Base-by-base conservation (phyloP, 345 rosid genomes). In the Citrus hindsii region DNA sequence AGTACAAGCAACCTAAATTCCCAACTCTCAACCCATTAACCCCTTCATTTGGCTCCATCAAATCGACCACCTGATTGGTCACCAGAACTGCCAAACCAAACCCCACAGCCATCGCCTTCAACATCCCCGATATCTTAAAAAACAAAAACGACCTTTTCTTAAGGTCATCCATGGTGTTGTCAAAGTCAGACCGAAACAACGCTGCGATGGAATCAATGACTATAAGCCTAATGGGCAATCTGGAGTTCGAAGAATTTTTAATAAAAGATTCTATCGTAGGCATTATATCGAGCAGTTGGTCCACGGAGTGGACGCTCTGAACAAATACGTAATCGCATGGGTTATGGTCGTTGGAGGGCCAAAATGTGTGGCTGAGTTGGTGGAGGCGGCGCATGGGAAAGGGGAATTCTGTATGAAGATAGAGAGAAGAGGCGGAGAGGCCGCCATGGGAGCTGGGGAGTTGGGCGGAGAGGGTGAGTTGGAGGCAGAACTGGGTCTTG, bases 11-110 rank as follows among this genome's bases (percentile, higher is more conserved):
- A 55, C 87, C 81, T 81, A 95, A 74, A 88, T 91, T 92, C 83
- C 98, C 98, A 72, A 91, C 42, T 80, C 87, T 89, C 76, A 88
- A 60, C 37, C 92, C 94, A 68, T 82, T 92, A 40, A 86, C 77
- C 71, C 95, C 95, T 68, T 86, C 90, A 55, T 89, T 82, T 46
- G 88, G 74, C 14, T 76, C 92, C 27, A 93, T 79, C 21, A 84
- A 79, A 89, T 95, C 99, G 71, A 90, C 94, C 48, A 95, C 97
- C 83, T 95, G 99, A 74, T 95, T 95, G 42, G 94, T 95, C 74
- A 95, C 82, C 81, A 91, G 88, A 28, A 95, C 92, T 2, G 89
- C 97, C 72, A 92, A 84, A 82, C 79, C 79, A 82, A 86, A 93
- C 82, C 86, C 86, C 77, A 75, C 76, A 0, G 99, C 99, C 74